Conservation (phyloP, 495 filamentous ascomycete species). For the Trichoderma orchidacearum region DNA sequence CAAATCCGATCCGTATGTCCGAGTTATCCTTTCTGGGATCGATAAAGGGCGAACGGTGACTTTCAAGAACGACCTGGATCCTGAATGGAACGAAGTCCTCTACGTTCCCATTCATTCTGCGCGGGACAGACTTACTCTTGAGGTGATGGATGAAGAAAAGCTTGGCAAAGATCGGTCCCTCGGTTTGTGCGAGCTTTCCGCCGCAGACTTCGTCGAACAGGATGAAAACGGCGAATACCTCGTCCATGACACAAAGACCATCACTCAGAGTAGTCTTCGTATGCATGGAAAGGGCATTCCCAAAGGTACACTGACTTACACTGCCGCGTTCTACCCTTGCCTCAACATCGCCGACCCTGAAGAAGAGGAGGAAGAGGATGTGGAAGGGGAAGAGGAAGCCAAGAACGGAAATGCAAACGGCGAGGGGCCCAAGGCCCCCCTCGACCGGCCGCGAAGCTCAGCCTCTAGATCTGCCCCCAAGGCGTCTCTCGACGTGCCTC, state of each 20-base stretch:
- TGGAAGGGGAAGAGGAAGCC: constrained; percentile 20
- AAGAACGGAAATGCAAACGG: constrained; percentile 6
- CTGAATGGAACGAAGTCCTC: constrained; percentile 89
- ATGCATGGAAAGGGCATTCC: constrained; percentile 48
- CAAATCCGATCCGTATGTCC: constrained; percentile 90
- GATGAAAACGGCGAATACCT: constrained; percentile 70
- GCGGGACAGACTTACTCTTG: constrained; percentile 73
- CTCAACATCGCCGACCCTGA: constrained; percentile 83
- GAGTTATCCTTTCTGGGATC: constrained; percentile 77
- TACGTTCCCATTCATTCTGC: constrained; percentile 83
- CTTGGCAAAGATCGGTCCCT: constrained; percentile 78
- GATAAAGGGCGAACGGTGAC: constrained; percentile 87
- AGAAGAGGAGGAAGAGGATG: constrained; percentile 53
- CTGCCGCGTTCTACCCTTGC: constrained; percentile 78
- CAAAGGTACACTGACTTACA: constrained; percentile 77
- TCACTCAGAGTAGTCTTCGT: constrained; percentile 46
- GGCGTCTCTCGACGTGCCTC: constrained; percentile 19
- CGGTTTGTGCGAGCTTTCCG: constrained; percentile 60
- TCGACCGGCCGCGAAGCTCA: background rate
- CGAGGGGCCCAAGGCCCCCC: background rate
- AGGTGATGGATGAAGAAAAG: constrained; percentile 94
- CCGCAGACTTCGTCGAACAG: constrained; percentile 65
- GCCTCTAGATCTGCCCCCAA: constrained; percentile 4
- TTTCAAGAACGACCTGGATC: constrained; percentile 89
- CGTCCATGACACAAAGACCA: constrained; percentile 59